Evolutionary conservation across 2,329 filamentous ascomycete genomes (phyloP), one percentile per base, ranked within the genome.

Genomic region (Pseudocercospora cruenta): DNA sequence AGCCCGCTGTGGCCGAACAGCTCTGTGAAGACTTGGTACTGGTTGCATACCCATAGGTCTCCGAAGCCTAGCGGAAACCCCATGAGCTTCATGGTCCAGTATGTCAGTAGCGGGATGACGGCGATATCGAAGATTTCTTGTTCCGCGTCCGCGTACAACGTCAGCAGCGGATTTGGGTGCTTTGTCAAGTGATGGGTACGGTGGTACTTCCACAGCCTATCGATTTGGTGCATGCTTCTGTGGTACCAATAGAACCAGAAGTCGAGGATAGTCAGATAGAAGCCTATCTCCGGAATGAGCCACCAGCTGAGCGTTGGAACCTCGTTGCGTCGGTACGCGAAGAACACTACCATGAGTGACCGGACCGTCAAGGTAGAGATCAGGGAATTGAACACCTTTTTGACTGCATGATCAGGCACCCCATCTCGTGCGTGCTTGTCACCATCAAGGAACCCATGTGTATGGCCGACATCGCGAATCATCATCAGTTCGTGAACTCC

Each of bases 141-240:
- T 61, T 79, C 80, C 12, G 69, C 62, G 58, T 82, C 81, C 26
- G 81, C 55, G 69, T 82, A 82, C 6, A 80, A 70, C 0, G 79
- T 77, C 1, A 82, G 70, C 1, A 82, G 75, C 7, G 80, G 78
- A 60, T 80, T 82, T 4, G 81, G 81, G 60, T 82, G 81, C 64
- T 82, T 82, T 49, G 80, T 82, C 5, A 82, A 70, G 65, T 82
- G 81, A 65, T 83, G 81, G 0, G 80, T 82, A 62, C 80, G 79
- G 71, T 83, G 81, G 65, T 75, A 82, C 53, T 80, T 78, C 81
- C 81, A 82, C n/a, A 82, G 75, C 1, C 64, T 67, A 22, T 74
- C 71, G 31, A 77, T 62, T 54, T 82, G 80, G 67, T 82, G 81
- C 79, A 81, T 81, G 24, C 74, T 22, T 3, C 80, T 76, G 66